Percentiles rank a stretch among this genome's conserved stretches.
Conservation (phyloP, 148 eudicot genomes). For the Rhododendron henanense region DNA sequence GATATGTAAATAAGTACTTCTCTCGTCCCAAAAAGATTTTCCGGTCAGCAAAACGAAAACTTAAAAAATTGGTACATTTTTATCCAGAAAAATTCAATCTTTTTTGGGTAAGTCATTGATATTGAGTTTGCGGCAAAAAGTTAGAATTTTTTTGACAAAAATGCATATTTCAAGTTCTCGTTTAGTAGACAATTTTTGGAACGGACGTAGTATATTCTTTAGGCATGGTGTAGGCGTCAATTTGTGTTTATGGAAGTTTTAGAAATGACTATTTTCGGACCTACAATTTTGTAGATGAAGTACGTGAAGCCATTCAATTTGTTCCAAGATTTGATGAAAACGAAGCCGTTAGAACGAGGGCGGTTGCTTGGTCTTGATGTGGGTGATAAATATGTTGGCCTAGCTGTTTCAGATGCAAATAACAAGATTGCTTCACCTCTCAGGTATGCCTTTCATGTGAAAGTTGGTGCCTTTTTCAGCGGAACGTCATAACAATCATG, state of each 20-base stretch:
- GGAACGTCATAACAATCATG: neutral
- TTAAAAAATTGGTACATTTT: neutral
- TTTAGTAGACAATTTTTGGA: neutral
- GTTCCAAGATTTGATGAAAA: slow-evolving; percentile 61
- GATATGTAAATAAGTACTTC: neutral
- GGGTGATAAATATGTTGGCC: slow-evolving; percentile 87
- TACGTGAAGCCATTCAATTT: slow-evolving; percentile 60
- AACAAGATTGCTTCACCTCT: slow-evolving; percentile 72
- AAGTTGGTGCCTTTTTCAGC: neutral
- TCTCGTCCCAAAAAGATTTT: neutral
- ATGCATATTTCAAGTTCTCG: neutral
- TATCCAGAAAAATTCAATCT: neutral
- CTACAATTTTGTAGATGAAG: slow-evolving; percentile 46
- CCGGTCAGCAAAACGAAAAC: neutral
- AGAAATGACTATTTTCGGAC: neutral
- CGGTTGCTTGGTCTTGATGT: slow-evolving; percentile 89
- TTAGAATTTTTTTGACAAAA: neutral
- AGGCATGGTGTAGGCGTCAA: neutral
- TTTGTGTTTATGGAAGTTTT: neutral
- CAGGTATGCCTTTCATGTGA: slow-evolving; percentile 36
- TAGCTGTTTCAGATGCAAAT: slow-evolving; percentile 70
- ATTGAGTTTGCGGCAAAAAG: neutral
- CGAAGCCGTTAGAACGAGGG: slow-evolving; percentile 32
- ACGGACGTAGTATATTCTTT: neutral
- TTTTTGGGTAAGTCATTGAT: neutral